A percentile compares a stretch with the other conserved stretches of the same genome.
Conservation (phyloP, 1,139 yeast genomes). For the Suhomyces ambrosiae region DNA sequence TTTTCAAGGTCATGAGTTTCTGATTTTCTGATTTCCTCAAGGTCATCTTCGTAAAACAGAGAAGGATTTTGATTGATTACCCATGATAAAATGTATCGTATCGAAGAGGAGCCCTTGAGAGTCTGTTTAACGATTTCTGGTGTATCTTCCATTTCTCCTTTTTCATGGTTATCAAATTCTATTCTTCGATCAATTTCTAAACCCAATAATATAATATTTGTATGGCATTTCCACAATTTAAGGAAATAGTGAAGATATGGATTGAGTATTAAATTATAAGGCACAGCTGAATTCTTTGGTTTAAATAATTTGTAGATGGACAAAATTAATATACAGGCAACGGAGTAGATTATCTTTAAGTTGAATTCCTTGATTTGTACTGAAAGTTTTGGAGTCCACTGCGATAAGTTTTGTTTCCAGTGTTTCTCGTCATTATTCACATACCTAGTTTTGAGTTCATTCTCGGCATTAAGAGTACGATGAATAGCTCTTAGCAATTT, state of each 20-base stretch:
- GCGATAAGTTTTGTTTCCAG: constrained; percentile 42
- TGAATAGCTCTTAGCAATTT: constrained; percentile 46
- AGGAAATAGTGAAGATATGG: constrained; percentile 62
- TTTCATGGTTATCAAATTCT: constrained; percentile 47
- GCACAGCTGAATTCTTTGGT: constrained; percentile 22
- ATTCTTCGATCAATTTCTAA: constrained; percentile 64
- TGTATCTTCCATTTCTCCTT: constrained; percentile 35
- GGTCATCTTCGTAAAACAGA: constrained; percentile 24
- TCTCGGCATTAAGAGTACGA: constrained; percentile 44
- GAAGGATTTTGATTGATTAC: constrained; percentile 53
- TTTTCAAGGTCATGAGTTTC: constrained; percentile 53
- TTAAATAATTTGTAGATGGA: constrained; percentile 54
- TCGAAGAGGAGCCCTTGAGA: constrained; percentile 63
- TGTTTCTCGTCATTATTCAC: constrained; percentile 47
- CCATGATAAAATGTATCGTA: constrained; percentile 62
- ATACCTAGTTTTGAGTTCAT: constrained; percentile 47
- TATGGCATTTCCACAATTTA: constrained; percentile 65
- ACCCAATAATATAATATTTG: constrained; percentile 57
- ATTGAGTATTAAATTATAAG: constrained; percentile 47
- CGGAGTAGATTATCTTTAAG: constrained; percentile 53
- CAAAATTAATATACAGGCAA: constrained; percentile 52
- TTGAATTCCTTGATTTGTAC: constrained; percentile 30
- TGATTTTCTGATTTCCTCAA: constrained; percentile 23
- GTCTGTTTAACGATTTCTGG: constrained; percentile 55
- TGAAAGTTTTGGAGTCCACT: constrained; percentile 56